Percentiles rank a stretch among this genome's conserved stretches.
phyloP scores from a whole-genome alignment of 164 flowering plant genomes.

The Sedum album region DNA sequence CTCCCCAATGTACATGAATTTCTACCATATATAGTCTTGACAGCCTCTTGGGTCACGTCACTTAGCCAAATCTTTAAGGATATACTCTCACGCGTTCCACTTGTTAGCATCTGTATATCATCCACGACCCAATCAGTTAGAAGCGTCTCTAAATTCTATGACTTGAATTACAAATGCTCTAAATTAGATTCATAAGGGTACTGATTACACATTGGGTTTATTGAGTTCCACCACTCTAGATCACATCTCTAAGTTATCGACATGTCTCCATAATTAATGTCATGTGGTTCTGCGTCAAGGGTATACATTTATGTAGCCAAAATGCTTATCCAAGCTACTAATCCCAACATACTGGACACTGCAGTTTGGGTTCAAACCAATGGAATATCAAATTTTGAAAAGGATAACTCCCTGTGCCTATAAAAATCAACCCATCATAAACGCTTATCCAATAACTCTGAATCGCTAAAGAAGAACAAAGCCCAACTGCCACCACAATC shows the following conservation, averaged over 20 bases:
- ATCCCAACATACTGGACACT: conserved; percentile 86
- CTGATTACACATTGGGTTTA: not conserved
- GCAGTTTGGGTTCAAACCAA: conserved; percentile 82
- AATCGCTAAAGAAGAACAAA: conserved; percentile 68
- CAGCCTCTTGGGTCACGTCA: no score
- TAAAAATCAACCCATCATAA: conserved; percentile 82
- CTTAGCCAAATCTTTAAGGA: no score
- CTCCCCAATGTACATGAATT: no score
- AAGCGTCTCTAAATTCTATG: no score
- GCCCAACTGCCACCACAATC: conserved; percentile 68
- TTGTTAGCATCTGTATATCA: no score
- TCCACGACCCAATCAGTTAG: no score
- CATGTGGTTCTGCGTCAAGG: conserved; percentile 53
- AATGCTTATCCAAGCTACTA: conserved; percentile 98
- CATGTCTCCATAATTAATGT: conserved; percentile 68
- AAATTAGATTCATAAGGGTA: no score
- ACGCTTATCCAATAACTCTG: conserved; percentile 95
- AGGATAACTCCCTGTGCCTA: conserved; percentile 84
- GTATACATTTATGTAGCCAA: conserved; percentile 85
- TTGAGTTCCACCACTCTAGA: not conserved
- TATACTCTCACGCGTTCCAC: no score
- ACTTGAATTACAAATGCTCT: no score
- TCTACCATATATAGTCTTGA: no score
- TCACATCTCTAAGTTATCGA: conserved; percentile 24
- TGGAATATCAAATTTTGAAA: conserved; percentile 82